Conservation (phyloP, 495 filamentous ascomycete genomes). For the Aspergillus affinis region DNA sequence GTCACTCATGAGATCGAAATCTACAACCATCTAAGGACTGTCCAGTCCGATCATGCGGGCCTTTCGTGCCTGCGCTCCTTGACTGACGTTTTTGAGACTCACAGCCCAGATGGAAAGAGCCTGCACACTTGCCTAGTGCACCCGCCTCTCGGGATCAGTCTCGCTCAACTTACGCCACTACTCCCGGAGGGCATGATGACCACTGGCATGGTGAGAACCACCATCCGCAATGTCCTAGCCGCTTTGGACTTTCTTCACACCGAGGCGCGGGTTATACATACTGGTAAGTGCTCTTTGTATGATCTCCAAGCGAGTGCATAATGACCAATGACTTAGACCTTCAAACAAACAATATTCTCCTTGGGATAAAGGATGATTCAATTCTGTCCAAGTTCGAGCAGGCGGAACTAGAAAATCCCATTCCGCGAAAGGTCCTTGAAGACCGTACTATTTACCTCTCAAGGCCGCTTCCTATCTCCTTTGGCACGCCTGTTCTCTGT, state of each 20-base stretch:
- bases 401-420: conserved; percentile 25
- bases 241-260: conserved; percentile 45
- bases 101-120: conserved; percentile 29
- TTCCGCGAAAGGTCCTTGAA: conserved; percentile 24
- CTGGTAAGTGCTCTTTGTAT: conserved; percentile 29
- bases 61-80: conserved; percentile 29
- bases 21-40: conserved; percentile 30
- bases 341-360: conserved; percentile 31
- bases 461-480: conserved; percentile 21
- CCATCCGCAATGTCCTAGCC: conserved; percentile 29
- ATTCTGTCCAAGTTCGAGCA: conserved; percentile 27
- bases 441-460: conserved; percentile 28
- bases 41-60: conserved; percentile 33
- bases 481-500: conserved; percentile 26
- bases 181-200: conserved; percentile 24
- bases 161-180: conserved; percentile 22
- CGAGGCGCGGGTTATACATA: conserved; percentile 44
- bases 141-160: conserved; percentile 36
- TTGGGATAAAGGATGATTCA: conserved; percentile 30
- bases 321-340: conserved; percentile 21
- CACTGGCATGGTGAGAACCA: conserved; percentile 19
- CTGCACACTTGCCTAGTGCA: conserved; percentile 43
- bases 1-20: conserved; percentile 31
- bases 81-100: conserved; percentile 34
- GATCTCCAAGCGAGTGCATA: background rate